These are phyloP conservation scores for Trichophaea hybrida DNA, from an alignment of 2,329 filamentous ascomycete genomes.

Conservation along the genomic window DNA sequence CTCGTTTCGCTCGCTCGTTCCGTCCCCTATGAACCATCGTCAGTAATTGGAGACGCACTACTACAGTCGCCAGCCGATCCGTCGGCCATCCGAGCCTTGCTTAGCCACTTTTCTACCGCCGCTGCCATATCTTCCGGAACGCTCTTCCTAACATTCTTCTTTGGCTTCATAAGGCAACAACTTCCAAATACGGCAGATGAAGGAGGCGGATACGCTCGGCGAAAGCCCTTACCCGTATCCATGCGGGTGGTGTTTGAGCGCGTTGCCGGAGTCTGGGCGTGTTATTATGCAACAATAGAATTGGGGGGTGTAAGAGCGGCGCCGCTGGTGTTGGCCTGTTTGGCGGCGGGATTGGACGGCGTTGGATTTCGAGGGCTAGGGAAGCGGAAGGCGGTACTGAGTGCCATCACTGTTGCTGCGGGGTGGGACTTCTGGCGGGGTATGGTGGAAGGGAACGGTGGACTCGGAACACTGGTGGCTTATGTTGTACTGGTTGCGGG, in stretches of 20 bases:
- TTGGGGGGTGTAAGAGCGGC: conserved; percentile 17
- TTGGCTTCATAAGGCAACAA: conserved; percentile 6
- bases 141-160: conserved; percentile 10
- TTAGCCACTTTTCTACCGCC: conserved; percentile 5
- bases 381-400: conserved; percentile 8
- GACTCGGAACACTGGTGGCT: conserved; percentile 11
- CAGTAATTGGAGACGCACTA: background rate
- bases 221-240: conserved; percentile 9
- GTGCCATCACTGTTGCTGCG: conserved; percentile 7
- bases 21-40: background rate
- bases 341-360: conserved; percentile 11
- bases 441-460: conserved; percentile 8
- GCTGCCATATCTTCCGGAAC: conserved; percentile 14
- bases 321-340: conserved; percentile 11
- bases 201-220: conserved; percentile 2
- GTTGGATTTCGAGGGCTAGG: conserved; percentile 7
- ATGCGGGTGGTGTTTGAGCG: conserved; percentile 8
- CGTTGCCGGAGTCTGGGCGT: conserved; percentile 7
- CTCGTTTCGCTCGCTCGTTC: conserved; percentile 11
- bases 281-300: conserved; percentile 18
- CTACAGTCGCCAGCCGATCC: background rate
- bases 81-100: background rate
- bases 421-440: conserved; percentile 15
- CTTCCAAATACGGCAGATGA: conserved; percentile 1
- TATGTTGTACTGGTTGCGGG: conserved; percentile 3